Evolutionary conservation across 2,329 filamentous ascomycete species (phyloP), one percentile per base, ranked within the genome.

Genomic region (Fusarium setosum): DNA sequence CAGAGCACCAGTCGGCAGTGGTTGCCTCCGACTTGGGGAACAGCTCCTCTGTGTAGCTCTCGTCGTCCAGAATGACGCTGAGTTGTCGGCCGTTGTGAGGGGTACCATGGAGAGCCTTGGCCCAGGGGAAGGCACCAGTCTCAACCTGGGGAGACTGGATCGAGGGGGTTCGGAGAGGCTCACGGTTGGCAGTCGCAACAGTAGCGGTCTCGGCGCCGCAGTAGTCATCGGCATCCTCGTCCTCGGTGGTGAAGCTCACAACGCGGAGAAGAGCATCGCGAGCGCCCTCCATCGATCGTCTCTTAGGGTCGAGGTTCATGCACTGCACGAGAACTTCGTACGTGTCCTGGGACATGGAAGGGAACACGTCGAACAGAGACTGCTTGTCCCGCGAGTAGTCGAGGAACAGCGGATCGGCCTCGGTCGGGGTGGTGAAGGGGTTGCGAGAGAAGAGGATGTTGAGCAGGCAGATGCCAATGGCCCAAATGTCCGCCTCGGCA

Each of bases 391-490:
- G 90, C 49, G 91, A 92, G 77, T 96, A 99, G 79, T 99, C 96
- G 64, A 94, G 85, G 80, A 97, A 99, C 48, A 99, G 83, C 12
- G 94, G 91, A 74, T 99, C 96, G n/a, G 91, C 90, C 78, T 94
- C 90, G 2, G 93, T 94, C 1, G 96, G 96, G 3, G 90, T 92
- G 51, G 92, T 94, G 77, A 99, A 99, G 0, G 96, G 96, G 77
- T 99, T 99, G 76, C 94, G 91, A 56, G 94, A 95, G 82, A 99
- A 99, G 64, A 99, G 85, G 63, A 98, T 92, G 82, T 99, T 99
- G 74, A 99, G 86, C 67, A 99, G 83, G 78, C 96, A 97, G 79
- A 99, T 95, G 65, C 96, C 96, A 75, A 99, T 92, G 57, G 96
- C 94, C 96, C 96, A 99, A 71, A 97, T 90, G 77, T 99, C 96